Evolutionary conservation across 2,329 filamentous ascomycete species (phyloP), one percentile per base, ranked within the genome.

Genomic region (Didymella lethalis): DNA sequence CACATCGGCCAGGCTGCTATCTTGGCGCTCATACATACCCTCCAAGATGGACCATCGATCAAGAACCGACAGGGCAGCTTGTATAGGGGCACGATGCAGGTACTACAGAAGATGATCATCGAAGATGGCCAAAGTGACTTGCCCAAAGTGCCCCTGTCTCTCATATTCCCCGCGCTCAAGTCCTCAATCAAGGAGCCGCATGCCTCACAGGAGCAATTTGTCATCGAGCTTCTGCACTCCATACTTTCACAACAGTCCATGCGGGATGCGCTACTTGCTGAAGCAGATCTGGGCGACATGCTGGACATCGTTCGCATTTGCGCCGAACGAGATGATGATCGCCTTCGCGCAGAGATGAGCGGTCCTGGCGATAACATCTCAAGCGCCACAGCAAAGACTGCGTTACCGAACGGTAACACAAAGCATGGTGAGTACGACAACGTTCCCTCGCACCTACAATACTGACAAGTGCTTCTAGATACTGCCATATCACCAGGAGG

Each of bases 1-100:
- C 90, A 92, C 71, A 86, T 91, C 63, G 89, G 89, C 20, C 88
- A 90, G 62, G 85, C 85, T 34, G 88, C 88, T 1, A 83, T 92
- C 45, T 83, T 86, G 54, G 84, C 89, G 25, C 77, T 92, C 23
- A 80, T 92, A 31, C 85, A 88, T 54, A 84, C 88, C 12, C 68
- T 77, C 3, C 53, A 69, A 5, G 65, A 76, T 28, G 71, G 70
- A 1, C 69, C 74, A 0, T 62, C 62, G 25, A 57, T 64, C 41
- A 67, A 64, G 47, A 67, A 62, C 20, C 63, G 65, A 14, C 61
- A 71, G 26, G 67, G 59, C 25, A 74, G 66, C 41, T 48, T 71
- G 20, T 74, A 69, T 48, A 67, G 69, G 50, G 75, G 74, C 18
- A 70, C 69, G 1, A 70, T 74, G 18, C 57, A 70, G 45, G 67